These are phyloP conservation scores for Lentinula novae-zelandiae DNA, from an alignment of 1,284 basidiomycete genomes.

Conservation along the genomic window DNA sequence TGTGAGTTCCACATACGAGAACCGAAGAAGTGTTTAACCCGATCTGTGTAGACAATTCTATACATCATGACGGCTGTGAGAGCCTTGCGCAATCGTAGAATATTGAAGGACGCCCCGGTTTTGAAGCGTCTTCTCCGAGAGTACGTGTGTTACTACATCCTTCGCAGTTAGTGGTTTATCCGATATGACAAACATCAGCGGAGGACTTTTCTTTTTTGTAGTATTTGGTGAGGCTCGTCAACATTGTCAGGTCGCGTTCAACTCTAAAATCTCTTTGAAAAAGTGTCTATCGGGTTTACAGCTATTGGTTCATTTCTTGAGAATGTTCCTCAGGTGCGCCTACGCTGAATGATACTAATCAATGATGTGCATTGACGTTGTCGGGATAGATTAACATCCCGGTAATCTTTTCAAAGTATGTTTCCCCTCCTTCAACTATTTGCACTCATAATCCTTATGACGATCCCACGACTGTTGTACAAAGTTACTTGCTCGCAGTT, in stretches of 20 bases:
- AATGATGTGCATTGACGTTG: neutral
- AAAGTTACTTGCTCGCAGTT: slow-evolving; percentile 25
- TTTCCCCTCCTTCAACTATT: neutral
- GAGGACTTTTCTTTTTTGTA: slow-evolving; percentile 33
- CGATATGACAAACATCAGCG: slow-evolving; percentile 16
- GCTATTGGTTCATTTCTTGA: slow-evolving; percentile 30
- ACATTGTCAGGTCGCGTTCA: neutral
- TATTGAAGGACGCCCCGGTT: slow-evolving; percentile 28
- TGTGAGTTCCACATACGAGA: slow-evolving; percentile 21
- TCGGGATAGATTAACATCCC: slow-evolving; percentile 28
- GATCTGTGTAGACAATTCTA: slow-evolving; percentile 26
- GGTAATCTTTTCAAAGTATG: slow-evolving; percentile 29
- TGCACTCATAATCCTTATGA: neutral
- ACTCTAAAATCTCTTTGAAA: neutral
- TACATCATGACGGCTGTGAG: slow-evolving; percentile 30
- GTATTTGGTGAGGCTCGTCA: slow-evolving; percentile 25
- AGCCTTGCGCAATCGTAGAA: slow-evolving; percentile 28
- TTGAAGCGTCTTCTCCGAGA: slow-evolving; percentile 34
- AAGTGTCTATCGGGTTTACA: slow-evolving; percentile 31
- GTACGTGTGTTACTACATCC: slow-evolving; percentile 20
- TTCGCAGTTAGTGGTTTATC: neutral
- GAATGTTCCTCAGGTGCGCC: slow-evolving; percentile 25
- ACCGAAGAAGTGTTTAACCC: neutral
- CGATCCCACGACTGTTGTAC: neutral
- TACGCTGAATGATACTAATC: neutral